Base-by-base conservation (phyloP, 2,329 filamentous ascomycete species). In the Huntiella moniliformis region DNA sequence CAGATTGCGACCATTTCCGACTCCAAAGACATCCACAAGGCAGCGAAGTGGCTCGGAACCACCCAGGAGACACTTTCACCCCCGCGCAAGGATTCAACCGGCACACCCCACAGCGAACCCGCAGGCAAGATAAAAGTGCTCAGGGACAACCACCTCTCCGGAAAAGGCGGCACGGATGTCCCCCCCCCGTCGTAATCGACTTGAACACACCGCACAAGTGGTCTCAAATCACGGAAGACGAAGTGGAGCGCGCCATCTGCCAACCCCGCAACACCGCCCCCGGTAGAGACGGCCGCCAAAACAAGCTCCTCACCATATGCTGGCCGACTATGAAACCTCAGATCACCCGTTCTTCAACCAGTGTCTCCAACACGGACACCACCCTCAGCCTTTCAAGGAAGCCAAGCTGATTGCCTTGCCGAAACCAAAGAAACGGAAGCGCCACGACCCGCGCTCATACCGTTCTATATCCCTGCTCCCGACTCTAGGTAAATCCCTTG, bases 401-500 rank as follows among this genome's bases (percentile, higher is more conserved):
- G 17, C 16, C 5, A 32, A 31, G 12, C 15, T 38, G 4, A 16
- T 38, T n/a, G 12, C 34, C 6, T 7, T 44, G 3, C 42, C 16
- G 3, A 44, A 44, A 12, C n/a, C 49, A 1, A 48, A 52, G 11
- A 52, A 52, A 12, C 48, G 52, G 43, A 46, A 56, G 44, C 48
- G 52, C 7, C 51, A 45, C 5, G 42, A 33, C 2, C 51, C 51
- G 4, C 38, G 48, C n/a, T 51, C 52, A 17, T 58, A 48, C 50
- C 48, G 52, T 10, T 53, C 50, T 3, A 57, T 57, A 34, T 55
- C 53, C 39, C 51, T 58, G 11, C 52, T 56, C 4, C 54, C 51
- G 3, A 55, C 40, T 31, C 51, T 58, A 2, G 50, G 54, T n/a
- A 58, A 58, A 45, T 51, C 56, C 1, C 51, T 57, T 6, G 53